Evolutionary conservation across 176 grass and related monocot genomes (phyloP).

Genomic region (Oryza australiensis): DNA sequence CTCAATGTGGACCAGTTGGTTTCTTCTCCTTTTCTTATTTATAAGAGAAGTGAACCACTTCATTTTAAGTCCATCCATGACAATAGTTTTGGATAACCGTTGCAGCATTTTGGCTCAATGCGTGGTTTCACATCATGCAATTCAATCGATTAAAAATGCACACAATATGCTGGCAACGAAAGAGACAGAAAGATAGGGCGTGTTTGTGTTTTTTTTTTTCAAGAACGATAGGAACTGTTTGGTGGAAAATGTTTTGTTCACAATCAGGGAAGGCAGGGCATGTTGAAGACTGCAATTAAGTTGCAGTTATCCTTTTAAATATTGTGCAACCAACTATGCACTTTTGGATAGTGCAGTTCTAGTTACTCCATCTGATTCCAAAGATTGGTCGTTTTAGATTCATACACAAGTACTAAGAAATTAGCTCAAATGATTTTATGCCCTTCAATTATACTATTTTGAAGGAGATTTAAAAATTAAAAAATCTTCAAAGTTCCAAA

Average conservation of each 20-base stretch:
- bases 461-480: neutral
- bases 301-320: neutral
- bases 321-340: neutral
- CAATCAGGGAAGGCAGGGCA: neutral
- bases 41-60: constrained; percentile 23
- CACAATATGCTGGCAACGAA: neutral
- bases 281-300: neutral
- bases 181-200: neutral
- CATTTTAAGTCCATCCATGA: neutral
- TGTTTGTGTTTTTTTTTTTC: neutral
- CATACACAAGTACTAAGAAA: no score
- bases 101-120: neutral
- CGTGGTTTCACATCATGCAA: neutral
- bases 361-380: neutral
- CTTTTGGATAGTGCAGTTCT: neutral
- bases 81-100: constrained; percentile 16
- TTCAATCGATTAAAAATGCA: constrained; percentile 1
- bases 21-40: neutral
- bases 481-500: neutral
- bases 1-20: constrained; percentile 30
- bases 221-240: neutral
- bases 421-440: neutral
- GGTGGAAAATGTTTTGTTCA: neutral
- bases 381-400: neutral
- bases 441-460: neutral